phyloP scores from a whole-genome alignment of 1,139 yeast species.

The Spencermartinsiella ligniputridi region DNA sequence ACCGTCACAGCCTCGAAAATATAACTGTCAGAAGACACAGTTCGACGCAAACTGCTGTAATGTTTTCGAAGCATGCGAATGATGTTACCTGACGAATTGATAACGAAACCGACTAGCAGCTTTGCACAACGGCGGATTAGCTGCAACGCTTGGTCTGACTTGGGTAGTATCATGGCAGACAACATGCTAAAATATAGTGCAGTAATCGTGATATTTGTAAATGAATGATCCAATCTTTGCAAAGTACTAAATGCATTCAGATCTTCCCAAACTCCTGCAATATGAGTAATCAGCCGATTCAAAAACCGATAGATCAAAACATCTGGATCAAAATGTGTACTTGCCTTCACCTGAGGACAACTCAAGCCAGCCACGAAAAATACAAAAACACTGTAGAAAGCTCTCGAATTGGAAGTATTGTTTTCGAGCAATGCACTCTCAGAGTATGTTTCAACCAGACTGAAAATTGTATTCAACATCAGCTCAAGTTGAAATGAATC shows the following conservation, averaged over 20 bases:
- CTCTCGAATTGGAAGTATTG: neutral
- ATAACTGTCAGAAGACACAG: constrained; percentile 11
- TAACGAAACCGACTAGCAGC: too few species aligned
- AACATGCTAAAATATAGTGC: neutral
- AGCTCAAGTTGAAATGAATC: neutral
- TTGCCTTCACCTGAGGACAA: neutral
- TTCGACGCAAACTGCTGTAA: constrained; percentile 10
- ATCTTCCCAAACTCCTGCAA: neutral
- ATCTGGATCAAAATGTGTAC: neutral
- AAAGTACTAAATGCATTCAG: neutral
- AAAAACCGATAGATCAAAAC: neutral
- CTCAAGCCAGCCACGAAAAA: neutral
- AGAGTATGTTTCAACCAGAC: neutral
- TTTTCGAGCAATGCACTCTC: neutral
- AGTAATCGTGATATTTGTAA: neutral
- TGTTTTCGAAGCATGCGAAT: constrained; percentile 5
- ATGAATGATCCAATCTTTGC: neutral
- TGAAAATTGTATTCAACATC: neutral
- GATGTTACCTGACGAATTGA: too few species aligned
- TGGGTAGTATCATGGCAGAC: neutral
- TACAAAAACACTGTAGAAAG: neutral
- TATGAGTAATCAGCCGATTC: neutral
- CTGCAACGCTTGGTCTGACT: neutral
- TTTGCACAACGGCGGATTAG: too few species aligned
- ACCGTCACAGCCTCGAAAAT: constrained; percentile 10